These are phyloP conservation scores for Musa acuminata DNA, from an alignment of 176 grass and related monocot species.

Conservation along the genomic window DNA sequence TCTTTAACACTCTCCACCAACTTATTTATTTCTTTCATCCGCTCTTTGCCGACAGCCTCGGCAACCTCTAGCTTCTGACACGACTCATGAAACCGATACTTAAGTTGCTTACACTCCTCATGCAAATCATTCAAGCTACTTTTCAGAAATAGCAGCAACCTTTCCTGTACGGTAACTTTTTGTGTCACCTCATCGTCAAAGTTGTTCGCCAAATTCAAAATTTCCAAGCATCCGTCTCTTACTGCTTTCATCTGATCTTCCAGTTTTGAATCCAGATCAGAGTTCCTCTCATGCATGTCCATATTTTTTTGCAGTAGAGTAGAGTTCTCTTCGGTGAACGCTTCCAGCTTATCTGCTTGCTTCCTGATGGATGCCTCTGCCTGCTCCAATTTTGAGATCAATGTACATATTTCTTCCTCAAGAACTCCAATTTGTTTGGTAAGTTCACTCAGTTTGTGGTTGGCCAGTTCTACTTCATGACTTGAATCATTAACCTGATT, in stretches of 20 bases:
- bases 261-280: constrained; percentile 30
- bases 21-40: constrained; percentile 32
- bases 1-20: constrained; percentile 21
- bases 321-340: constrained; percentile 26
- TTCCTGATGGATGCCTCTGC: constrained; percentile 19
- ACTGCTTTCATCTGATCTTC: constrained; percentile 49
- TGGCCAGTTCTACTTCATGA: not conserved
- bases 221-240: constrained; percentile 31
- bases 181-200: constrained; percentile 41
- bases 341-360: constrained; percentile 33
- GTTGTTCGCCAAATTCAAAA: constrained; percentile 28
- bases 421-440: constrained; percentile 24
- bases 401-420: constrained; percentile 31
- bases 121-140: constrained; percentile 23
- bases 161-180: constrained; percentile 43
- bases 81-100: constrained; percentile 33
- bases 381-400: constrained; percentile 24
- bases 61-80: constrained; percentile 26
- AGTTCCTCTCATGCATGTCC: constrained; percentile 23
- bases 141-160: constrained; percentile 20
- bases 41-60: constrained; percentile 34
- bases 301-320: constrained; percentile 32
- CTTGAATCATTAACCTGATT: not conserved
- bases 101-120: constrained; percentile 33
- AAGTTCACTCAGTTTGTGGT: constrained; percentile 15